A percentile compares a stretch with the other conserved stretches of the same genome.
These are phyloP conservation scores for Epichloe hybrida DNA, from an alignment of 2,329 filamentous ascomycete genomes.

Conservation along the genomic window DNA sequence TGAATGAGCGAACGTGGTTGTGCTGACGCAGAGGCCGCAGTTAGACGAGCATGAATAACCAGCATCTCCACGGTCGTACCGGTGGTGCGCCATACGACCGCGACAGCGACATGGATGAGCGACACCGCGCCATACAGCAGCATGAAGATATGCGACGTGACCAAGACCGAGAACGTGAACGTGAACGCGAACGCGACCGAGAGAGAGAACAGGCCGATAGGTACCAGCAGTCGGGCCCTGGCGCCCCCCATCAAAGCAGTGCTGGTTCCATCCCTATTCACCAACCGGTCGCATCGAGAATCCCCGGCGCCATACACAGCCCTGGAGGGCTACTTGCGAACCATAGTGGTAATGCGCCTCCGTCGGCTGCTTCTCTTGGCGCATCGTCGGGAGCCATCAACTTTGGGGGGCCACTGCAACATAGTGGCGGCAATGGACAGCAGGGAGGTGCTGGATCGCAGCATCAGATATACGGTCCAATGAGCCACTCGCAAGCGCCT, in stretches of 20 bases:
- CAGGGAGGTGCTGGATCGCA: conserved; percentile 32
- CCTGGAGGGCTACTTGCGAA: conserved; percentile 77
- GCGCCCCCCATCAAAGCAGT: conserved; percentile 59
- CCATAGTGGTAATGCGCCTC: conserved; percentile 43
- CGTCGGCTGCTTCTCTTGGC: conserved; percentile 38
- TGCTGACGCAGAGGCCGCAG: conserved; percentile 2
- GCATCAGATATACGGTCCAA: conserved; percentile 45
- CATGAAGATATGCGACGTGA: conserved; percentile 35
- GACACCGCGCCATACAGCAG: conserved; percentile 32
- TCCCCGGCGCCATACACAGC: conserved; percentile 74
- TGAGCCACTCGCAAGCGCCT: conserved; percentile 36
- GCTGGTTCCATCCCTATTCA: conserved; percentile 82
- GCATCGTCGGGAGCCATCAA: conserved; percentile 36
- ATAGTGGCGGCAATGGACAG: conserved; percentile 32
- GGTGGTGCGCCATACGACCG: conserved; percentile 31
- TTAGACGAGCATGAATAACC: conserved; percentile 31
- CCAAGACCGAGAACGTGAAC: conserved; percentile 44
- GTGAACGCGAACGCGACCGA: conserved; percentile 44
- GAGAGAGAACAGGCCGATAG: conserved; percentile 40
- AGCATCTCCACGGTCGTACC: conserved; percentile 27
- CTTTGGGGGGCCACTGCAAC: conserved; percentile 46
- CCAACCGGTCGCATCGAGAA: conserved; percentile 78
- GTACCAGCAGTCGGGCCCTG: conserved; percentile 45
- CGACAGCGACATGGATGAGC: conserved; percentile 35
- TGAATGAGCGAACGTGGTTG: conserved; percentile 8